Evolutionary conservation across 768 basidiomycete species (phyloP), one percentile per base, ranked within the genome.

Genomic region (Hemileccinum rubropunctum): DNA sequence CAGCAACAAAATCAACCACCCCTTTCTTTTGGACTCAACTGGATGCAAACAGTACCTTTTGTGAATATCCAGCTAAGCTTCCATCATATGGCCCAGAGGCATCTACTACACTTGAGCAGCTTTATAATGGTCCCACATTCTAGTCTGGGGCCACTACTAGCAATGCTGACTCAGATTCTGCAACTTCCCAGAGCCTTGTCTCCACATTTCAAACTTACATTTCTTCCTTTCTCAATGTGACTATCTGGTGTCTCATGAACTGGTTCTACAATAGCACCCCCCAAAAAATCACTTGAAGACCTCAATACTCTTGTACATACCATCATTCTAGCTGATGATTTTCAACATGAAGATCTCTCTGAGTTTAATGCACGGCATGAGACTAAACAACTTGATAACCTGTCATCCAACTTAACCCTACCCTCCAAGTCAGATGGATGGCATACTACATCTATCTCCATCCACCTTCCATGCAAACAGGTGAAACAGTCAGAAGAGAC

Each of bases 211-310:
- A 2, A 18, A 18, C 36, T 2, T 56, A 44, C 5, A 46, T 56
- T 6, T 11, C 32, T 1, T 52, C 59, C n/a, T 58, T 67, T 28
- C 12, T 43, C 1, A 67, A 62, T 41, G 52, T 56, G 40, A 56
- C 51, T 0, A 57, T 56, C 1, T 64, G 39, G 18, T 51, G 34
- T 1, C 42, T 66, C 0, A 65, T 65, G 62, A 47, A 51, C 20
- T 67, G 68, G 67, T 51, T 60, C 13, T 53, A 64, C n/a, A 38
- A 58, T 47, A 10, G 55, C 63, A 0, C 55, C 58, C 11, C 48
- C 33, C 30, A n/a, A 2, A 7, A 52, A 52, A 20, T 56, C 49
- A 0, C 42, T 56, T 17, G 50, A 9, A 1, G 45, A 54, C 4
- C 45, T 62, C 0, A 37, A 58, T 30, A 12, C n/a, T 0, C 57